These are phyloP conservation scores for Aspergillus arachidicola DNA, from an alignment of 2,329 filamentous ascomycete genomes.

Conservation along the genomic window DNA sequence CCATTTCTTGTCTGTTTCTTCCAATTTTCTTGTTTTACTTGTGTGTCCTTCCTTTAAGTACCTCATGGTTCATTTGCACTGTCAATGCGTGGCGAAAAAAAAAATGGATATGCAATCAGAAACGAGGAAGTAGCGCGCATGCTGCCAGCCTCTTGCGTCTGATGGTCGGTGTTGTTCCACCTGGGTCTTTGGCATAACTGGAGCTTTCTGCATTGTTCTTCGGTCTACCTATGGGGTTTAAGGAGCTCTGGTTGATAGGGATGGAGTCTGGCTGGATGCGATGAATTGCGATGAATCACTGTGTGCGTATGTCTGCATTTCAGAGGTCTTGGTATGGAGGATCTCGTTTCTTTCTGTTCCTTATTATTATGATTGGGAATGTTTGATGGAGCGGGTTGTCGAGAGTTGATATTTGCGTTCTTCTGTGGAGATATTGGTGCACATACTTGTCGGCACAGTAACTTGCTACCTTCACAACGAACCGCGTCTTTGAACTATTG, in stretches of 20 bases:
- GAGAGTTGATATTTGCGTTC: constrained; percentile 5
- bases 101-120: constrained; percentile 2
- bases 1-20: constrained; percentile 14
- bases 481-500: neutral
- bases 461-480: neutral
- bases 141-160: constrained; percentile 2
- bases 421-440: constrained; percentile 8
- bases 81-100: constrained; percentile 10
- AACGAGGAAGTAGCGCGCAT: neutral
- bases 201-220: constrained; percentile 10
- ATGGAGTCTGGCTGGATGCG: constrained; percentile 14
- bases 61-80: constrained; percentile 6
- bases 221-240: constrained; percentile 11
- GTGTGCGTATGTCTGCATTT: constrained; percentile 8
- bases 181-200: constrained; percentile 9
- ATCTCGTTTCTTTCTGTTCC: neutral
- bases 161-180: constrained; percentile 3
- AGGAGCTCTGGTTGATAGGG: constrained; percentile 13
- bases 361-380: constrained; percentile 1
- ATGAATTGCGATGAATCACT: constrained; percentile 12
- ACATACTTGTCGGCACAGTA: constrained; percentile 7
- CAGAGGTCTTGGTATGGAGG: neutral
- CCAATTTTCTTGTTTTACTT: constrained; percentile 12
- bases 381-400: neutral
- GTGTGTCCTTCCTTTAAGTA: constrained; percentile 9